Conservation (phyloP, 352 stramenopile genomes). For the Globisporangium acanthophoron region DNA sequence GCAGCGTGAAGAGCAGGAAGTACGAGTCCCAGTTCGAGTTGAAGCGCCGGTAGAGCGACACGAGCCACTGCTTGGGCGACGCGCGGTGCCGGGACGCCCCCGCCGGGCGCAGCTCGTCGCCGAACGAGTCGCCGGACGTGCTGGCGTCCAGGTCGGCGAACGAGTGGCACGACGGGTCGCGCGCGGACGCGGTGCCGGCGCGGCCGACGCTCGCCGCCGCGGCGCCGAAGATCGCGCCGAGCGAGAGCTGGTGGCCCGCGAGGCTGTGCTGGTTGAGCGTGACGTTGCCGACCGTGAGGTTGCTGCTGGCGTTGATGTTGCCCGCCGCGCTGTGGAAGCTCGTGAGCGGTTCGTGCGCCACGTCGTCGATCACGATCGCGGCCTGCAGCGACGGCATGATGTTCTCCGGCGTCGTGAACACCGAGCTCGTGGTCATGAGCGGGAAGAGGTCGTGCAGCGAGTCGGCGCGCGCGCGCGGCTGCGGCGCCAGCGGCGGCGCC, state of each 20-base stretch:
- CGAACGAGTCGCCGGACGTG: conserved; percentile 13
- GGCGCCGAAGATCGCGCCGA: conserved; percentile 10
- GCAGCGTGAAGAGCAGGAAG: conserved; percentile 49
- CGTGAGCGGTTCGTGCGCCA: conserved; percentile 21
- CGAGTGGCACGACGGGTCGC: conserved; percentile 19
- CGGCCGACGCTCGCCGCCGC: conserved; percentile 3
- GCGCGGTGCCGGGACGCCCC: conserved; percentile 6
- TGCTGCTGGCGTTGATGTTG: not conserved
- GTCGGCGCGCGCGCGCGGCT: conserved; percentile 19
- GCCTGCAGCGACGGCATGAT: conserved; percentile 67
- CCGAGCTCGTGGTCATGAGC: conserved; percentile 33
- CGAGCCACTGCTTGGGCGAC: conserved; percentile 14
- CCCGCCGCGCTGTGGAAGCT: conserved; percentile 7
- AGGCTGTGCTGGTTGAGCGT: conserved; percentile 3
- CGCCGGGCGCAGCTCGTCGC: conserved; percentile 7
- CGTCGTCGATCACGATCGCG: conserved; percentile 74
- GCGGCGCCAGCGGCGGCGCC: not conserved
- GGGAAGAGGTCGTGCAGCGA: conserved; percentile 68
- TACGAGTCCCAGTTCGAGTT: conserved; percentile 74
- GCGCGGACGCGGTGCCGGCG: conserved; percentile 3
- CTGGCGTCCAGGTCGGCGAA: conserved; percentile 16
- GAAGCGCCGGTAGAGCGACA: conserved; percentile 48
- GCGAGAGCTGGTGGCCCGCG: conserved; percentile 8
- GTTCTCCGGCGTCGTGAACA: conserved; percentile 73
- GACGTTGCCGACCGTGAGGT: not conserved